Base-by-base conservation (phyloP, 108 stramenopile species). In the Skeletonema marinoi region DNA sequence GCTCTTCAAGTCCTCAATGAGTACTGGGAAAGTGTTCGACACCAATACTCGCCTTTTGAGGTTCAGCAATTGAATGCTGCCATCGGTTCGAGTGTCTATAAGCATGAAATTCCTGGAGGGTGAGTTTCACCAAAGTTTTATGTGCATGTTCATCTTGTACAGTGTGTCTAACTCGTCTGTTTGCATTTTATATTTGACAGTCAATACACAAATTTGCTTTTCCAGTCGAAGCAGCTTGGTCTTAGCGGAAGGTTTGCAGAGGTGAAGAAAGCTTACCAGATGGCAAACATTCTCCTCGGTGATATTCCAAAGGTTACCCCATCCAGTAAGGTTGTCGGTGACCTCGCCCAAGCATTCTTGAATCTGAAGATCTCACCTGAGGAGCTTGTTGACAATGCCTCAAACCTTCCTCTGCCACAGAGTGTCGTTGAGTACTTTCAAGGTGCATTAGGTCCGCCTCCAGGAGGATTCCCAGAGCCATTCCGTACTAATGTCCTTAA, bases 281-380 rank as follows among this genome's bases (percentile, higher is more conserved):
- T 71, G 10, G 94, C 92, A 38, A 96, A 96, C 79, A 77, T 63
- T 3, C 70, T 96, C n/a, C 73, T 95, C 14, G 96, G 96, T 12
- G 96, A 95, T 75, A 93, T 96, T 71, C 85, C 90, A 66, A 96
- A 96, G 89, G 94, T 94, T 17, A 96, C 95, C 3, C 95, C 95
- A 10, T 91, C 90, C n/a, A 92, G 90, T 44, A 96, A 96, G 89
- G 88, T 87, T 21, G 89, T 90, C 6, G 95, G 95, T 30, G 95
- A 96, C 75, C 75, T 96, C 3, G 95, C 95, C 16, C 90, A 94
- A 84, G 93, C 80, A 86, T 94, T 85, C 89, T 94, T 39, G 80
- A 76, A 9, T 25, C 78, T 90, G 63, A 66, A 86, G 14, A 80
- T 95, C 14, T 84, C 82, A 13, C 86, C 83, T 29, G 84, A 88